These are phyloP conservation scores for Parmelia sp. DNA, from an alignment of 495 filamentous ascomycete genomes.

Conservation along the genomic window DNA sequence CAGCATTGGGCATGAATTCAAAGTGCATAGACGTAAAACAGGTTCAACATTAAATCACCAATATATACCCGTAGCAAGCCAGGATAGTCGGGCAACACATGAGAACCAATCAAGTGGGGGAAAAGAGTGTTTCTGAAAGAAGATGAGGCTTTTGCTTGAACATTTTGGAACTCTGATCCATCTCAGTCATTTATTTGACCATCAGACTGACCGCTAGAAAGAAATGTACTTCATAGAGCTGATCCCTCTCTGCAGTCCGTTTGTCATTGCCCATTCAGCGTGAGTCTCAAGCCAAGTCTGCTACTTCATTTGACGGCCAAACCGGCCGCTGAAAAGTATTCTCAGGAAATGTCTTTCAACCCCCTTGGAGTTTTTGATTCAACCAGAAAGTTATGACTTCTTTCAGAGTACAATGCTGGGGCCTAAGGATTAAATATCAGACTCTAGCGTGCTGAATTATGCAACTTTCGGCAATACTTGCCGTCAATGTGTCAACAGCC, in stretches of 20 bases:
- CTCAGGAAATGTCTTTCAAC: no score
- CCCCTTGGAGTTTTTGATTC: no score
- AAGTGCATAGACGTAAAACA: background rate
- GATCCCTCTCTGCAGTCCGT: no score
- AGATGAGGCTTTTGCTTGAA: background rate
- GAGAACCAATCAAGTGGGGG: background rate
- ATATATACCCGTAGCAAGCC: background rate
- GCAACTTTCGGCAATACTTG: background rate
- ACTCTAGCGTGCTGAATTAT: no score
- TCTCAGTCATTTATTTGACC: background rate
- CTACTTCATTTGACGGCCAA: no score
- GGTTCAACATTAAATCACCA: background rate
- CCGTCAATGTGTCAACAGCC: background rate
- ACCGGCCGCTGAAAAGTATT: no score
- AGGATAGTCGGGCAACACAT: background rate
- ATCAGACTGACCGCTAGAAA: background rate
- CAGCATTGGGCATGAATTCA: background rate
- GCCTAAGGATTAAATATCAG: no score
- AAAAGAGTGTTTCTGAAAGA: background rate
- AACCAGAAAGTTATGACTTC: no score
- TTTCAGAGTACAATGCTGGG: no score
- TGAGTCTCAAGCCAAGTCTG: no score
- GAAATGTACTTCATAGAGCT: no score
- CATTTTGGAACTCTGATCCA: background rate
- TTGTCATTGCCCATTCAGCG: no score